Conservation (phyloP, 176 grass and related monocot species). For the Oryza rufipogon region DNA sequence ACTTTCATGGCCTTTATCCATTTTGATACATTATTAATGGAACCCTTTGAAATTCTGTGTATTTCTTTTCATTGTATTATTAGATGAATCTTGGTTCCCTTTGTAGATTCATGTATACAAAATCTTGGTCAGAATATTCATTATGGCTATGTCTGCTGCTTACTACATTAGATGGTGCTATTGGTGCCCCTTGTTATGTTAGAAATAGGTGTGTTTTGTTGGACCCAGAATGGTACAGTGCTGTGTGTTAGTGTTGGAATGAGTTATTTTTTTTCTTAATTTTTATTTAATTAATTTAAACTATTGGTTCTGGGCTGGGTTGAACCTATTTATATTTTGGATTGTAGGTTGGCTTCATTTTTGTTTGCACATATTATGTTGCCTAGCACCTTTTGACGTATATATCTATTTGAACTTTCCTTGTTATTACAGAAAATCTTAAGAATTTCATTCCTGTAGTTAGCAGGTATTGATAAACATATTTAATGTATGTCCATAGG, state of each 20-base stretch:
- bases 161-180: not conserved
- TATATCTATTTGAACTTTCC: not conserved
- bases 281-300: not conserved
- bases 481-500: not conserved
- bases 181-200: not conserved
- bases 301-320: not conserved
- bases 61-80: not conserved
- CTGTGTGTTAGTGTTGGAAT: not conserved
- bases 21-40: constrained; percentile 8
- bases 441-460: not conserved
- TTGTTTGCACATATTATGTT: not conserved
- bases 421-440: not conserved
- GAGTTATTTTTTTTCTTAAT: not conserved
- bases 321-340: not conserved
- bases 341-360: not conserved
- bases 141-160: not conserved
- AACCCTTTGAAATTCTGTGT: not conserved
- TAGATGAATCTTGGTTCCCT: not conserved
- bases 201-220: not conserved
- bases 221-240: not conserved
- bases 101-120: not conserved
- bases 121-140: not conserved
- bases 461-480: not conserved
- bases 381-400: not conserved
- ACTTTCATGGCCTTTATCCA: constrained; percentile 3